These are phyloP conservation scores for Dendrothele bispora DNA, from an alignment of 768 basidiomycete species.

Conservation along the genomic window DNA sequence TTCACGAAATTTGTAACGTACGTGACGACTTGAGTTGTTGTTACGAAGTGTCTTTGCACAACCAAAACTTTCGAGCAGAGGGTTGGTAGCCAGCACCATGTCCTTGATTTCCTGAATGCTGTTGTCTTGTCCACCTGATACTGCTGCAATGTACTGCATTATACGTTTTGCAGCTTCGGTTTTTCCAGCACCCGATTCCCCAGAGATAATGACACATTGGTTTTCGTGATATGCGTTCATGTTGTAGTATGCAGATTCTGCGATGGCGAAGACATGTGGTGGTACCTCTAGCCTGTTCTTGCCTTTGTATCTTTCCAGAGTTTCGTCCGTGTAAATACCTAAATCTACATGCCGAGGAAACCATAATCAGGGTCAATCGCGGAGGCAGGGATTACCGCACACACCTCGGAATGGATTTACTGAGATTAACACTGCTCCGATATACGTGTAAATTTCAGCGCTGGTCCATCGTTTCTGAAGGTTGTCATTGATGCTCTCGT, in stretches of 20 bases:
- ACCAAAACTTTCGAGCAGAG: slow-evolving; percentile 95
- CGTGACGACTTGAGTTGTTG: slow-evolving; percentile 98
- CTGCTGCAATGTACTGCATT: slow-evolving; percentile 99
- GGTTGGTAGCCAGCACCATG: slow-evolving; percentile 99
- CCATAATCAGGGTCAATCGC: slow-evolving; percentile 9
- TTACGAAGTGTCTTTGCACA: slow-evolving; percentile 99
- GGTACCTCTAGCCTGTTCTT: slow-evolving; percentile 98
- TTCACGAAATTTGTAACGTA: slow-evolving; percentile 40
- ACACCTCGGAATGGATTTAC: slow-evolving; percentile 96
- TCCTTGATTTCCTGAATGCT: slow-evolving; percentile 98
- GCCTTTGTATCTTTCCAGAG: slow-evolving; percentile 81
- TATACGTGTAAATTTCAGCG: slow-evolving; percentile 98
- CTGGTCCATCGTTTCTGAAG: slow-evolving; percentile 95
- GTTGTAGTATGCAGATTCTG: slow-evolving; percentile 96
- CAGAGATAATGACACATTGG: slow-evolving; percentile 99
- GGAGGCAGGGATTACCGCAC: slow-evolving; percentile 6
- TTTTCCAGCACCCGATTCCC: slow-evolving; percentile 98
- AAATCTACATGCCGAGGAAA: too few relatives aligned
- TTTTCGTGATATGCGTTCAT: slow-evolving; percentile 99
- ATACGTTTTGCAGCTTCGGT: slow-evolving; percentile 99
- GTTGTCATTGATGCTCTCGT: slow-evolving; percentile 97
- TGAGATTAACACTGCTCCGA: slow-evolving; percentile 98
- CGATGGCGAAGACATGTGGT: slow-evolving; percentile 97
- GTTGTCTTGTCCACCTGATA: slow-evolving; percentile 83
- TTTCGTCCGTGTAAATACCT: slow-evolving; percentile 95